These are phyloP conservation scores for Aspergillus nanangensis DNA, from an alignment of 495 filamentous ascomycete species.

Conservation along the genomic window DNA sequence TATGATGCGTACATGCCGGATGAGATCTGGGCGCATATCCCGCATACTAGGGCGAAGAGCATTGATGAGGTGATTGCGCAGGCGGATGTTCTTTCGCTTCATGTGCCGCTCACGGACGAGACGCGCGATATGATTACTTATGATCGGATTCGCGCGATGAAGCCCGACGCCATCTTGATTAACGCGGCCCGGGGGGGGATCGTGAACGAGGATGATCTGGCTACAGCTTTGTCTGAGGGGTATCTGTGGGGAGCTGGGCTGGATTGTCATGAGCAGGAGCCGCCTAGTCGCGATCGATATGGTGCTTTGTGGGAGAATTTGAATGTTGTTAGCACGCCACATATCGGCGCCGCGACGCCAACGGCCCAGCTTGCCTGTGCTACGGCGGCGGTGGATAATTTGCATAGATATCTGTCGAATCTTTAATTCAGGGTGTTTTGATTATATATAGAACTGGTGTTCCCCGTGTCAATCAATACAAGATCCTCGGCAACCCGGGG, in stretches of 20 bases:
- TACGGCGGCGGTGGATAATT: constrained; percentile 23
- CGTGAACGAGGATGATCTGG: constrained; percentile 49
- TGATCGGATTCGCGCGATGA: constrained; percentile 45
- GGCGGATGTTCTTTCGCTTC: constrained; percentile 33
- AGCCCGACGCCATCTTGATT: constrained; percentile 44
- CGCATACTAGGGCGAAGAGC: constrained; percentile 19
- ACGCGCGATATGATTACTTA: constrained; percentile 44
- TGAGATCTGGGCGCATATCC: constrained; percentile 25
- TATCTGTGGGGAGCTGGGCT: constrained; percentile 47
- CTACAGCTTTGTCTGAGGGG: constrained; percentile 38
- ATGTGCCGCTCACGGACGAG: constrained; percentile 30
- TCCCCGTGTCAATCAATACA: too few species aligned
- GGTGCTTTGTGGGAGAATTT: constrained; percentile 21
- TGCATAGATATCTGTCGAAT: constrained; percentile 18
- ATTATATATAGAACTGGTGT: too few species aligned
- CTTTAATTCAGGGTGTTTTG: too few species aligned
- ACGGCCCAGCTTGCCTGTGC: constrained; percentile 19
- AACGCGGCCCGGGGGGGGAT: constrained; percentile 58
- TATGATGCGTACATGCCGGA: constrained; percentile 27
- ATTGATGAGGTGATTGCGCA: constrained; percentile 23
- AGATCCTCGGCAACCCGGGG: too few species aligned
- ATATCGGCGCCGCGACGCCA: constrained; percentile 25
- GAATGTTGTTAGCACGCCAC: constrained; percentile 28
- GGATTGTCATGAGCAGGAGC: constrained; percentile 27
- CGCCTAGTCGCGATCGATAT: constrained; percentile 21